A percentile compares a stretch with the other conserved stretches of the same genome.
These are phyloP conservation scores for Saitozyma sp. DNA, from an alignment of 768 basidiomycete species.

Conservation along the genomic window DNA sequence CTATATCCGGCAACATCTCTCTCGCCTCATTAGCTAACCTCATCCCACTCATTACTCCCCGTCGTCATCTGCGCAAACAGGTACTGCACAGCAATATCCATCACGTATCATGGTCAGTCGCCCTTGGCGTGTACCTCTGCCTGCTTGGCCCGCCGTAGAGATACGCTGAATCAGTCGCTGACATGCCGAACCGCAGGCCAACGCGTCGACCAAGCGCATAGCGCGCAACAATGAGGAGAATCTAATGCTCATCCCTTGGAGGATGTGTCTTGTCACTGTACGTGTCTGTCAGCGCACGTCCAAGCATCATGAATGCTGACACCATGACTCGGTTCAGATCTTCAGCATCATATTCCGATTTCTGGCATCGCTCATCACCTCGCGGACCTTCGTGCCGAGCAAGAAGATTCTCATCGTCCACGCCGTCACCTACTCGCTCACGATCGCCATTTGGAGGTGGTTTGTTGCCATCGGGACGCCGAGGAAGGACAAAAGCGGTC, in stretches of 20 bases:
- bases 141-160: neutral
- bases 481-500: slow-evolving; percentile 16
- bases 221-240: slow-evolving; percentile 41
- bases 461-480: slow-evolving; percentile 42
- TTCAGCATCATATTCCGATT: slow-evolving; percentile 21
- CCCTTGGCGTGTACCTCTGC: too few species aligned
- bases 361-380: slow-evolving; percentile 31
- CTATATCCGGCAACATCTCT: too few species aligned
- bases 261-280: too few species aligned
- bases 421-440: slow-evolving; percentile 21
- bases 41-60: neutral
- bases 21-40: neutral
- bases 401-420: slow-evolving; percentile 27
- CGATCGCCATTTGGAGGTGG: slow-evolving; percentile 43
- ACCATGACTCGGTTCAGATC: slow-evolving; percentile 7
- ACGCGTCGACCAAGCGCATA: slow-evolving; percentile 48
- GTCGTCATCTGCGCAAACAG: neutral
- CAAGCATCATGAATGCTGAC: neutral
- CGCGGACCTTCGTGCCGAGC: slow-evolving; percentile 18
- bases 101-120: too few species aligned
- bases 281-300: slow-evolving; percentile 15
- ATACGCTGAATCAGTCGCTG: neutral
- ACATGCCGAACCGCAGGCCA: slow-evolving; percentile 28
- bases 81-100: too few species aligned
- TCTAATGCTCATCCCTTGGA: too few species aligned